Evolutionary conservation across 306 rosid species (phyloP), one percentile per base, ranked within the genome.

Genomic region (Cicer chorassanicum): DNA sequence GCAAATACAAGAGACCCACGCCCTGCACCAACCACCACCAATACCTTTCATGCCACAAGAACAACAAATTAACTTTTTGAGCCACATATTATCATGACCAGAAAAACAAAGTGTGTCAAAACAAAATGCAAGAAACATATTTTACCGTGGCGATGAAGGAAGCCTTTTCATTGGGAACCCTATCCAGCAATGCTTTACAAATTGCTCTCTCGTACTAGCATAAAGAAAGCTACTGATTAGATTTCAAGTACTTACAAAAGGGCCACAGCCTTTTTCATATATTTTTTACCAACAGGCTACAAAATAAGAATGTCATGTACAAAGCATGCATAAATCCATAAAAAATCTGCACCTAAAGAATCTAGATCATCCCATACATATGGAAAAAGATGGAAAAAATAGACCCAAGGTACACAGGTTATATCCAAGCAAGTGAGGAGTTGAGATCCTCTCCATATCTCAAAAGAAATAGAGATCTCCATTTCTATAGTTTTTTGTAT

Each of bases 1-100:
- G 88, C 88, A 82, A 87, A 80, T 7, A 91, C 91, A 68, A 91
- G 90, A 49, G 92, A 87, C 51, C 97, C 97, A 18, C 94, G 97
- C 49, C 94, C 97, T 29, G 97, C 97, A 53, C 97, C 97, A 39
- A 91, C 64, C 13, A 57, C 40, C 40, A 57, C 64, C 64, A 57
- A 57, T 57, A 57, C 64, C 64, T 57, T 49, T 49, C 55, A 49
- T 21, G 64, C 64, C 64, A 57, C 40, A 24, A 56, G n/a, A 56
- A 5, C 63, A 56, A 56, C 7, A 56, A 9, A 57, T 24, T 24
- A 57, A 57, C 41, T 21, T 24, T 55, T 38, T 18, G 38, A 55
- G 40, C 14, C 91, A 80, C 19, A 54, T 43, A 50, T 13, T 48
- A 71, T 71, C 53, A 49, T 18, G 50, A 40, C 51, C 6, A 49